Percentiles rank a stretch among this genome's conserved stretches.
phyloP scores from a whole-genome alignment of 2,329 filamentous ascomycete genomes.

The Alternaria longipes region DNA sequence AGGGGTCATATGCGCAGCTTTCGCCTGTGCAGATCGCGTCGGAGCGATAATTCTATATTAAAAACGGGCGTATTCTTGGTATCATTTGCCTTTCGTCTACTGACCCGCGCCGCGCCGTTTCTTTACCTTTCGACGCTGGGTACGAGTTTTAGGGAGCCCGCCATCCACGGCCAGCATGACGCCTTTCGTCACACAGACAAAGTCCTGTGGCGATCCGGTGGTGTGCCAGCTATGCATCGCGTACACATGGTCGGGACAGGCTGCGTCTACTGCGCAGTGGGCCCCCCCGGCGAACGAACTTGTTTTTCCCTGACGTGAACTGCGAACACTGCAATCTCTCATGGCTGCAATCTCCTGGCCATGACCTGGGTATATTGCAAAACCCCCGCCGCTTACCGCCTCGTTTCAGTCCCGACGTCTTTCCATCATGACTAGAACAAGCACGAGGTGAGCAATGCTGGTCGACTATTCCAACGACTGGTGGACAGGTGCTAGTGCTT shows the following conservation, averaged over 20 bases:
- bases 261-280: constrained; percentile 20
- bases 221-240: constrained; percentile 1
- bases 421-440: neutral
- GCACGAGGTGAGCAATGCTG: neutral
- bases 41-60: constrained; percentile 36
- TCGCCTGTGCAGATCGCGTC: constrained; percentile 24
- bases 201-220: neutral
- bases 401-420: constrained; percentile 18
- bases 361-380: constrained; percentile 19
- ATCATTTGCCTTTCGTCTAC: constrained; percentile 19
- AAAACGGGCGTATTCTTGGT: constrained; percentile 21
- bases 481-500: constrained; percentile 3
- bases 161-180: constrained; percentile 23
- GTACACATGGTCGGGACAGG: constrained; percentile 11
- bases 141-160: constrained; percentile 5
- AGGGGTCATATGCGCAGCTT: constrained; percentile 30
- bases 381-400: constrained; percentile 17
- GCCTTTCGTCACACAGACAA: constrained; percentile 5
- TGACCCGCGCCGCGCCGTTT: constrained; percentile 18
- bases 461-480: neutral
- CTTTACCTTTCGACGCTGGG: neutral
- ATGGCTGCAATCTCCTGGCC: constrained; percentile 17
- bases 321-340: constrained; percentile 34
- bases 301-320: constrained; percentile 33
- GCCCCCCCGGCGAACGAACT: constrained; percentile 25